phyloP scores from a whole-genome alignment of 208 protist species.

The Trypanosoma platydactyli region DNA sequence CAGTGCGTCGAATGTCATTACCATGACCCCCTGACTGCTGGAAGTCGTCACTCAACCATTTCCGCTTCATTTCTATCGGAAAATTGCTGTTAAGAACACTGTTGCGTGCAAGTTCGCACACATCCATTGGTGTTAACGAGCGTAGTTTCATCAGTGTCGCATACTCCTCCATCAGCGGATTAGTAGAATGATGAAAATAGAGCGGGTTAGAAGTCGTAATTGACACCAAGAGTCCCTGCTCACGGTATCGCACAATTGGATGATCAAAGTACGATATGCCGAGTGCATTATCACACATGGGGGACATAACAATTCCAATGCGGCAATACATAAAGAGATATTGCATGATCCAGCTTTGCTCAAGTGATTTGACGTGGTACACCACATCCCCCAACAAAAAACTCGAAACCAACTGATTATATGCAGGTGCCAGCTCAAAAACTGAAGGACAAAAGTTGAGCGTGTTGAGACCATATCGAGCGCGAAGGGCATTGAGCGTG shows the following conservation, averaged over 20 bases:
- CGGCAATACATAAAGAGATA: constrained; percentile 98
- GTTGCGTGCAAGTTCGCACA: constrained; percentile 89
- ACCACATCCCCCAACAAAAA: constrained; percentile 96
- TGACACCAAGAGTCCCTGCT: constrained; percentile 94
- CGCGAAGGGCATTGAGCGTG: constrained; percentile 95
- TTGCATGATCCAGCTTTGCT: constrained; percentile 95
- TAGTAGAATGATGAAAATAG: constrained; percentile 86
- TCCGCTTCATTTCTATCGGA: constrained; percentile 59
- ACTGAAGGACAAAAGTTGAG: constrained; percentile 94
- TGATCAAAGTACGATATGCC: constrained; percentile 95
- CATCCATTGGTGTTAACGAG: constrained; percentile 72
- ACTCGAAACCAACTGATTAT: constrained; percentile 92
- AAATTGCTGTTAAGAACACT: constrained; percentile 90
- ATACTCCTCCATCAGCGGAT: constrained; percentile 89
- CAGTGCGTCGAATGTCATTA: constrained; percentile 66
- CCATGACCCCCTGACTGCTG: constrained; percentile 31
- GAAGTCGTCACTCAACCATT: constrained; percentile 79
- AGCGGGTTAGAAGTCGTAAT: constrained; percentile 97
- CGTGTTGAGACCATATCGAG: constrained; percentile 68
- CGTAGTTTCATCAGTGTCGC: constrained; percentile 83
- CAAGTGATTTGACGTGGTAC: constrained; percentile 95
- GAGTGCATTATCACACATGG: constrained; percentile 97
- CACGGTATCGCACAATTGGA: constrained; percentile 94
- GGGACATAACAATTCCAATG: constrained; percentile 97
- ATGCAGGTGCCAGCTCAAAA: constrained; percentile 77